Percentiles rank a stretch among this genome's conserved stretches.
Evolutionary conservation across 805 yeast genomes (phyloP).

Genomic region (Saccharomyces eubayanus): DNA sequence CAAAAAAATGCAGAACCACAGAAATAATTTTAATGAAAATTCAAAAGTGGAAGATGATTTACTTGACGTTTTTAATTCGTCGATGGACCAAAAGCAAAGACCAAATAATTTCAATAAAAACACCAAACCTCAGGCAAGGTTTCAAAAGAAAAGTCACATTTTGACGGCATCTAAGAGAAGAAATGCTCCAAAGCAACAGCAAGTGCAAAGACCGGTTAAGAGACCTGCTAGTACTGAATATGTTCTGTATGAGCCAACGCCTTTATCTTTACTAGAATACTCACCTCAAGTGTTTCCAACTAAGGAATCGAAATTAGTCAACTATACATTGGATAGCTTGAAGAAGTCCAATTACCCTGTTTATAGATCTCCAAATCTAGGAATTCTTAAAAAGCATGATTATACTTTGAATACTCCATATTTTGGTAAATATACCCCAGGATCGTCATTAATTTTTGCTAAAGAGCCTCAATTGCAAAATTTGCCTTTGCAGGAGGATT

Average conservation of each 20-base stretch:
- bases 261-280: conserved; percentile 19
- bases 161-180: background rate
- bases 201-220: background rate
- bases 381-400: conserved; percentile 11
- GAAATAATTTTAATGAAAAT: background rate
- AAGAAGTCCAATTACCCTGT: conserved; percentile 21
- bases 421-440: conserved; percentile 63
- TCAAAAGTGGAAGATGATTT: background rate
- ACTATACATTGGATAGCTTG: conserved; percentile 17
- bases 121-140: background rate
- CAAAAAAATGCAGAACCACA: background rate
- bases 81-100: background rate
- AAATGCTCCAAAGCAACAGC: background rate
- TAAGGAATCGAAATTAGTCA: conserved; percentile 13
- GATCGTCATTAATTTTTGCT: conserved; percentile 33
- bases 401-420: conserved; percentile 44
- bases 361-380: conserved; percentile 18
- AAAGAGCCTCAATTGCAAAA: conserved; percentile 24
- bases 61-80: background rate
- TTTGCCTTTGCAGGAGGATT: conserved; percentile 8
- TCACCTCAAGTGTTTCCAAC: conserved; percentile 16
- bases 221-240: conserved; percentile 7
- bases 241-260: conserved; percentile 21
- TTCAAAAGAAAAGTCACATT: background rate
- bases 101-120: background rate